Evolutionary conservation across 2,329 filamentous ascomycete genomes (phyloP), one percentile per base, ranked within the genome.

Genomic region (Fusarium keratoplasticum): DNA sequence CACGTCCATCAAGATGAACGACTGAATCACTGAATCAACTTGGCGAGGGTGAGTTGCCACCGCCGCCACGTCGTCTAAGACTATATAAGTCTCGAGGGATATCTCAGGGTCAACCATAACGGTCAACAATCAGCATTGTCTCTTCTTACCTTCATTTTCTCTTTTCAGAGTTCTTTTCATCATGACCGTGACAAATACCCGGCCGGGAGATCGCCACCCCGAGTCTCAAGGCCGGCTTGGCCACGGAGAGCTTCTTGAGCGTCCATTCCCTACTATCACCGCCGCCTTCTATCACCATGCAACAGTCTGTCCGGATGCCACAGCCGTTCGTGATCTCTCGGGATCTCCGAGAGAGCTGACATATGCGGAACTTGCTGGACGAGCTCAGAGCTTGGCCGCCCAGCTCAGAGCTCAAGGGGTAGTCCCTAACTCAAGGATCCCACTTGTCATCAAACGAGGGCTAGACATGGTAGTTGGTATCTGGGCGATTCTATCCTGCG

Each of bases 381-480:
- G 81, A 29, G 83, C 83, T 50, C 87, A 87, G 74, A 76, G 78
- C 20, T 80, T 89, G 13, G 83, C 86, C 44, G 78, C 81, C 61
- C 75, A 82, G 22, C 82, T 89, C 16, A 81, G 72, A 52, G 63
- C 52, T 62, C 77, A 77, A 16, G 87, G 86, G 35, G 81, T 88
- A 27, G 72, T 76, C 38, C 84, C 85, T 27, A 81, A 83, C 7
- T 85, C 89, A 72, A 82, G 86, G 40, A 83, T 90, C 7, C 87
- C 87, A n/a, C 82, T 90, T 29, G 84, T 90, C n/a, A 86, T 87
- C 66, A 87, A 86, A 67, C 84, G 89, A 16, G 86, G 88, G 42
- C 80, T 89, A 57, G 87, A 89, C 71, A 89, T 91, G 87, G 80
- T 90, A 8, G 83, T 89, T 59, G 88, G 86, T 22, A 89, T 90